Percentiles rank a stretch among this genome's conserved stretches.
These are phyloP conservation scores for Colletotrichum tabaci DNA, from an alignment of 2,329 filamentous ascomycete genomes.

Conservation along the genomic window DNA sequence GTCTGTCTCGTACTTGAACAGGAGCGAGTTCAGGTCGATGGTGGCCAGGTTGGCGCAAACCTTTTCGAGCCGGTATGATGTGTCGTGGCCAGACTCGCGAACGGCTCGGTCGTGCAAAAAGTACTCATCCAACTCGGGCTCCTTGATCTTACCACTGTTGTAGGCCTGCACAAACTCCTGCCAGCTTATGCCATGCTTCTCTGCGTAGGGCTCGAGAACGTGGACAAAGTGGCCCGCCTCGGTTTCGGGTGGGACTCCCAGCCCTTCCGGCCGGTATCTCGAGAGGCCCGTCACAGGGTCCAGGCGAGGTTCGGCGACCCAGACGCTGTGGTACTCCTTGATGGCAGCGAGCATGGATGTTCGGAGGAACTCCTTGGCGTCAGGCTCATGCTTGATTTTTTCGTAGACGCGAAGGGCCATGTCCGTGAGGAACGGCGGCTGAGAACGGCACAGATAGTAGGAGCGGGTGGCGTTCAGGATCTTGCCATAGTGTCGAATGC, in stretches of 20 bases:
- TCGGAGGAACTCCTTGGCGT: slow-evolving; percentile 84
- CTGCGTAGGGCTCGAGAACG: slow-evolving; percentile 83
- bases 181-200: slow-evolving; percentile 88
- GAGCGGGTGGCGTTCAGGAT: slow-evolving; percentile 97
- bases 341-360: slow-evolving; percentile 89
- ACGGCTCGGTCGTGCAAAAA: slow-evolving; percentile 97
- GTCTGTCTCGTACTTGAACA: slow-evolving; percentile 98
- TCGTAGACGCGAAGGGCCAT: slow-evolving; percentile 97
- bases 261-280: slow-evolving; percentile 85
- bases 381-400: slow-evolving; percentile 88
- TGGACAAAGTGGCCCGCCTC: slow-evolving; percentile 90
- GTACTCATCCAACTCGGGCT: slow-evolving; percentile 94
- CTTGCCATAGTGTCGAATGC: slow-evolving; percentile 98
- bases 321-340: slow-evolving; percentile 95
- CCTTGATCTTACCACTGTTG: slow-evolving; percentile 81
- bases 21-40: slow-evolving; percentile 92
- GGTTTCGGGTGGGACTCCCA: slow-evolving; percentile 92
- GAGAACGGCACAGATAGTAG: slow-evolving; percentile 94
- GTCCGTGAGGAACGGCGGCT: slow-evolving; percentile 96
- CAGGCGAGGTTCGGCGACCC: slow-evolving; percentile 83
- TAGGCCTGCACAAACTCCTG: slow-evolving; percentile 90
- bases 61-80: slow-evolving; percentile 91
- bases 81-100: slow-evolving; percentile 96
- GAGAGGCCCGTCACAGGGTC: slow-evolving; percentile 86
- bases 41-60: slow-evolving; percentile 91